These are phyloP conservation scores for Castanea crenata DNA, from an alignment of 306 rosid genomes.

Conservation along the genomic window DNA sequence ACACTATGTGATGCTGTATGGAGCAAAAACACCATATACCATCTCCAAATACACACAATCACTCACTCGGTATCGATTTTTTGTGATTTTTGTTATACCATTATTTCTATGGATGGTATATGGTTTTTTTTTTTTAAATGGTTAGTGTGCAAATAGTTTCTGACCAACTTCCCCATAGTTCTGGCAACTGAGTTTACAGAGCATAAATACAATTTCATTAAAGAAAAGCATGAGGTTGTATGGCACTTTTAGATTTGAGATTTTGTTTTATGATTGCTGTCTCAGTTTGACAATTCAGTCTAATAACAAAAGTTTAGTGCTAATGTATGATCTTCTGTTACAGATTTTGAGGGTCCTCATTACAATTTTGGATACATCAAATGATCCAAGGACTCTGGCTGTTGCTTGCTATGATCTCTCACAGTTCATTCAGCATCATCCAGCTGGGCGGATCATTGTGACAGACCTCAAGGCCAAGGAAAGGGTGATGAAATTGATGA, in stretches of 20 bases:
- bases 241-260: not conserved
- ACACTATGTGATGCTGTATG: not conserved
- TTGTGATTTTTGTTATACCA: not conserved
- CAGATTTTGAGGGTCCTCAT: slow-evolving; percentile 89
- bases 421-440: slow-evolving; percentile 81
- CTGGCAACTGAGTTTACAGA: not conserved
- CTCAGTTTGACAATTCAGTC: not conserved
- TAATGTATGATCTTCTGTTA: slow-evolving; percentile 28
- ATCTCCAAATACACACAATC: not conserved
- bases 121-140: not conserved
- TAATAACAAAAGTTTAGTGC: not conserved
- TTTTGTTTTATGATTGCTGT: not conserved
- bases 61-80: not conserved
- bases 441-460: slow-evolving; percentile 87
- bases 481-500: slow-evolving; percentile 93
- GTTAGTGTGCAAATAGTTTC: not conserved
- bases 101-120: not conserved
- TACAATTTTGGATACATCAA: slow-evolving; percentile 84
- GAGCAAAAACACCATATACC: too few relatives aligned
- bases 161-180: not conserved
- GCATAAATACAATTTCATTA: not conserved
- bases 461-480: slow-evolving; percentile 95
- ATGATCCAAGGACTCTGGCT: slow-evolving; percentile 81
- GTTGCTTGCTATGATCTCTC: slow-evolving; percentile 94
- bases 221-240: not conserved